Evolutionary conservation across 2,329 filamentous ascomycete species (phyloP).

Genomic region (Decorospora gaudefroyi): DNA sequence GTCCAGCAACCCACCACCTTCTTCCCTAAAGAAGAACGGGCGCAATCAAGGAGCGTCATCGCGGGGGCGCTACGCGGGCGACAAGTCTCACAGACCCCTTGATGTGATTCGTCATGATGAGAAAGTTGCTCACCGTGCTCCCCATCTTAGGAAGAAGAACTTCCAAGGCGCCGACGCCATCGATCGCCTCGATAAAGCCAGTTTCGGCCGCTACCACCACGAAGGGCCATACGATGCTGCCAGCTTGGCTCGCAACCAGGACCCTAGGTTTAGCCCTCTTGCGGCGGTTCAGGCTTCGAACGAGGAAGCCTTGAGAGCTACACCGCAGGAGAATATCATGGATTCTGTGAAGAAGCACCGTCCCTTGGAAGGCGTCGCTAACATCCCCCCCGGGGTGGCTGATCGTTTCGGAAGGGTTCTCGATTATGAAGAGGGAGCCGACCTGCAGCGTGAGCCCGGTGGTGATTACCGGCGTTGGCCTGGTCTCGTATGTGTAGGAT

Average conservation of each 20-base stretch:
- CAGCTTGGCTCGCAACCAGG: constrained; percentile 71
- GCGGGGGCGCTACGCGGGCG: constrained; percentile 64
- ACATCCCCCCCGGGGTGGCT: constrained; percentile 71
- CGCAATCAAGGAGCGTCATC: constrained; percentile 57
- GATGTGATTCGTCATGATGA: constrained; percentile 67
- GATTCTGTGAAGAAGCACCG: constrained; percentile 75
- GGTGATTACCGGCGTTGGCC: constrained; percentile 80
- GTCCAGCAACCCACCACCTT: constrained; percentile 38
- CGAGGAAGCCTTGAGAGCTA: constrained; percentile 76
- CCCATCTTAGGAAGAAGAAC: constrained; percentile 68
- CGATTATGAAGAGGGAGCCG: constrained; percentile 81
- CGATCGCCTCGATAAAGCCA: constrained; percentile 73
- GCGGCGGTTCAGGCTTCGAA: constrained; percentile 76
- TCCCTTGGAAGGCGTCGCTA: constrained; percentile 79
- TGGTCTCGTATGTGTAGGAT: constrained; percentile 65
- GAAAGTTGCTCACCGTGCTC: constrained; percentile 67
- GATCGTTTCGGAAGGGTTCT: constrained; percentile 73
- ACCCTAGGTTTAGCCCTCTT: constrained; percentile 67
- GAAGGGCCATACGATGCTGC: constrained; percentile 89
- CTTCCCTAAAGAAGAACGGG: constrained; percentile 29
- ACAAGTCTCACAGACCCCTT: constrained; percentile 68
- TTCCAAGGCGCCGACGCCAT: constrained; percentile 75
- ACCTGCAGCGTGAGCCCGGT: constrained; percentile 80
- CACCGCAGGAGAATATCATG: constrained; percentile 74
- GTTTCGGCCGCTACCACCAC: constrained; percentile 77